Evolutionary conservation across 164 flowering plant species (phyloP), one percentile per base, ranked within the genome.

Genomic region (Cinnamomum micranthum): DNA sequence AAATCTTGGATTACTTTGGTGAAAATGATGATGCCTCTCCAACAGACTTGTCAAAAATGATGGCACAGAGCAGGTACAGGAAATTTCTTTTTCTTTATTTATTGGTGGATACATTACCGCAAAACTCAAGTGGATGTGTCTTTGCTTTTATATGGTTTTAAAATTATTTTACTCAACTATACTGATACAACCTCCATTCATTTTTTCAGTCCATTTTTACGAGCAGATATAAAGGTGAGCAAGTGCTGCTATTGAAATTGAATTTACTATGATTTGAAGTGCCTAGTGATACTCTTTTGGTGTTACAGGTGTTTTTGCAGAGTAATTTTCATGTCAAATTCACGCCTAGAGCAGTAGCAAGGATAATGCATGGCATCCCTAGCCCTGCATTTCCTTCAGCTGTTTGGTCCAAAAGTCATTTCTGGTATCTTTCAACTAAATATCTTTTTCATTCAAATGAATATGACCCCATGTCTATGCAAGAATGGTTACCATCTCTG

Each of bases 311-410:
- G 28, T 92, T 96, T 82, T 79, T 94, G 78, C 95, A 88, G 83
- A 84, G 93, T 50, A 94, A 92, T 77, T 80, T 89, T 23, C 90
- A 92, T 23, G 85, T 75, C n/a, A 94, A 94, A 84, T 90, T 96
- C 83, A 96, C 93, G 24, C 98, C 99, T 6, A 86, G 99, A 84
- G 97, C 97, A 65, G 82, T 92, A 58, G 97, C 99, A 65, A 94
- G 97, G 85, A 92, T 94, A 82, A 85, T 94, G 95, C 99, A 96
- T 79, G 97, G 98, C 72, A 85, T 94, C 60, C 79, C 82, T 52
- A 96, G 99, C 80, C 99, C 99, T 70, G 90, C 94, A 19, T 96
- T 86, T 85, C 99, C 97, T 63, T 86, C 91, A 72, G 52, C 90
- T 68, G 77, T 80, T 78, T 96, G 99, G 99, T 91, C 94, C 65